Evolutionary conservation across 2,329 filamentous ascomycete species (phyloP).

Genomic region (Fusarium coicis): DNA sequence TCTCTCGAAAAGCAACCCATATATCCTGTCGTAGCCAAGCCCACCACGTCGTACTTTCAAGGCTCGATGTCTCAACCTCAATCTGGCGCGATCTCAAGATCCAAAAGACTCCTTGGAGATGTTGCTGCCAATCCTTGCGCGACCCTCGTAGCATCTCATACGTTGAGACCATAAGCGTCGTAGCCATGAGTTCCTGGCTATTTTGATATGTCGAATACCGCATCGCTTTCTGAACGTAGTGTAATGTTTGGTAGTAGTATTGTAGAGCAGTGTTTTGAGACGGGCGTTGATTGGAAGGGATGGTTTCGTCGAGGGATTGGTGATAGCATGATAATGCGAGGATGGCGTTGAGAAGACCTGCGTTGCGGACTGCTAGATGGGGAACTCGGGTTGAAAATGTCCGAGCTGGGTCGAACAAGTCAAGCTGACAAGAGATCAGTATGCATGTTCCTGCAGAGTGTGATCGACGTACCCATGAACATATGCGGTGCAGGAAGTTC

Average conservation of each 20-base stretch:
- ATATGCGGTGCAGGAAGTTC: constrained; percentile 40
- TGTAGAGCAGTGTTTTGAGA: constrained; percentile 46
- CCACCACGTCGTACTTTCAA: constrained; percentile 72
- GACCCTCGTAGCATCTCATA: constrained; percentile 73
- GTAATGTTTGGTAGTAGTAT: constrained; percentile 72
- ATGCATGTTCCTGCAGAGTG: rapidly evolving
- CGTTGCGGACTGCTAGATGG: constrained; percentile 51
- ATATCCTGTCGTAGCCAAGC: constrained; percentile 73
- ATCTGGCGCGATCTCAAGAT: constrained; percentile 71
- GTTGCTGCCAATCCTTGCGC: constrained; percentile 65
- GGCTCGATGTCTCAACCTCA: constrained; percentile 66
- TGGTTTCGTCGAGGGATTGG: constrained; percentile 21
- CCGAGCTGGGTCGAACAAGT: constrained; percentile 38
- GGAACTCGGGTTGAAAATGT: constrained; percentile 38
- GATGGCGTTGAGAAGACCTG: constrained; percentile 67
- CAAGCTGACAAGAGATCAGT: constrained; percentile 15
- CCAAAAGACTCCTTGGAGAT: constrained; percentile 73
- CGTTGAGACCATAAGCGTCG: constrained; percentile 68
- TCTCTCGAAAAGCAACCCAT: constrained; percentile 71
- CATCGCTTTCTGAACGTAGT: constrained; percentile 70
- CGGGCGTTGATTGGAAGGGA: background rate
- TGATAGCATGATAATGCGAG: constrained; percentile 60
- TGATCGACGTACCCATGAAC: constrained; percentile 35
- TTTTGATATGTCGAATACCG: constrained; percentile 67
- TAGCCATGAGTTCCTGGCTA: constrained; percentile 68